These are phyloP conservation scores for Pythium plurisporium DNA, from an alignment of 352 stramenopile species.

Conservation along the genomic window DNA sequence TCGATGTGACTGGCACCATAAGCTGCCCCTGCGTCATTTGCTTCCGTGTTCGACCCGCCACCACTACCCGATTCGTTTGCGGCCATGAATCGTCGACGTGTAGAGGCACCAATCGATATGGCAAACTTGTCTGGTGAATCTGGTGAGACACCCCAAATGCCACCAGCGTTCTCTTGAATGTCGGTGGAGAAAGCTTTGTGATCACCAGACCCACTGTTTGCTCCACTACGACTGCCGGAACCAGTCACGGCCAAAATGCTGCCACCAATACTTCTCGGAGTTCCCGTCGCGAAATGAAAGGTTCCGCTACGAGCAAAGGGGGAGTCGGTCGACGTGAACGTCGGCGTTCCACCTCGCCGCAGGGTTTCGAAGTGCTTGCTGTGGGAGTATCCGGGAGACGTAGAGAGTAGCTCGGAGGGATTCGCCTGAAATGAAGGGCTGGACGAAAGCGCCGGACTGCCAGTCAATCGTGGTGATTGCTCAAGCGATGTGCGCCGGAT, in stretches of 20 bases:
- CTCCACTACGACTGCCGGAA: background rate
- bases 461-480: slow-evolving; percentile 4
- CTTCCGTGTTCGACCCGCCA: background rate
- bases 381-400: slow-evolving; percentile 68
- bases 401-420: slow-evolving; percentile 61
- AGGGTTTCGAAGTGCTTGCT: slow-evolving; percentile 53
- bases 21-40: slow-evolving; percentile 12
- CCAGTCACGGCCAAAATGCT: background rate
- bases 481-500: slow-evolving; percentile 12
- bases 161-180: slow-evolving; percentile 50
- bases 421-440: slow-evolving; percentile 71
- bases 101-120: slow-evolving; percentile 37
- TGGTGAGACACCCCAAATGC: slow-evolving; percentile 61
- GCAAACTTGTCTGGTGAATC: slow-evolving; percentile 65
- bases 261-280: slow-evolving; percentile 25
- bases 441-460: slow-evolving; percentile 30
- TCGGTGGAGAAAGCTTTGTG: slow-evolving; percentile 51
- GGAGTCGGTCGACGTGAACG: slow-evolving; percentile 55
- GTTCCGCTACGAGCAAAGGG: slow-evolving; percentile 31
- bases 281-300: slow-evolving; percentile 6
- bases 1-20: slow-evolving; percentile 14
- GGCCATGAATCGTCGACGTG: slow-evolving; percentile 42
- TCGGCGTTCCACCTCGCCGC: slow-evolving; percentile 39
- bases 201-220: background rate
- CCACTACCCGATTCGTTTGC: slow-evolving; percentile 16